Percentiles rank a stretch among this genome's conserved stretches.
Conservation (phyloP, 2,329 filamentous ascomycete genomes). For the Zasmidium cellare region DNA sequence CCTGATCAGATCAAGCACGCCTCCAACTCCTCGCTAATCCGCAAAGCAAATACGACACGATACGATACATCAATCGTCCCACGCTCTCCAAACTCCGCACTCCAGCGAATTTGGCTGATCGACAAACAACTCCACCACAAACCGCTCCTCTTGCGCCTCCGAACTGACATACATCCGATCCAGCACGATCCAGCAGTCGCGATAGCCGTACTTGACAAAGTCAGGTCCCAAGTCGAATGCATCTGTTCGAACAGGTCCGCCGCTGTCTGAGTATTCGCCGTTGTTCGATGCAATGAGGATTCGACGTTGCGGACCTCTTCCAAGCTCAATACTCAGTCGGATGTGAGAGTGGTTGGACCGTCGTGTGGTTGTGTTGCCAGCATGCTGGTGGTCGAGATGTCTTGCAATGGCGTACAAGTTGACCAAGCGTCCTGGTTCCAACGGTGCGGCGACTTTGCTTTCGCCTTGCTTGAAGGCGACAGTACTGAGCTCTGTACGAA, state of each 20-base stretch:
- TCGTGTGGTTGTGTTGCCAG: conserved; percentile 14
- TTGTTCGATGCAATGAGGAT: conserved; percentile 66
- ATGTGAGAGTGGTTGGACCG: conserved; percentile 50
- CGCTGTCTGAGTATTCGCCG: conserved; percentile 72
- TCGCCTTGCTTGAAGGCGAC: conserved; percentile 52
- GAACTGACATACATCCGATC: conserved; percentile 70
- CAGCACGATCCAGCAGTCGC: conserved; percentile 75
- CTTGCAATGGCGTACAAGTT: conserved; percentile 34
- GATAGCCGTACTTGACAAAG: conserved; percentile 43
- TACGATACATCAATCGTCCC: conserved; percentile 36
- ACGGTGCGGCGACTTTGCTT: conserved; percentile 55
- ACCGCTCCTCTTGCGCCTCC: conserved; percentile 48
- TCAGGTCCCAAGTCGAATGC: conserved; percentile 74
- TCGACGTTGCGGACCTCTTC: conserved; percentile 67
- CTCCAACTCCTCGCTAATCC: conserved; percentile 9
- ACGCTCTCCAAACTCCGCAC: conserved; percentile 47
- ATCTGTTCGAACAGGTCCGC: conserved; percentile 64
- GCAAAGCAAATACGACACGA: not conserved
- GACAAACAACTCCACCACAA: conserved; percentile 51
- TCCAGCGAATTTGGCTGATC: conserved; percentile 47
- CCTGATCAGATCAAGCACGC: not conserved
- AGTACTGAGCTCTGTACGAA: conserved; percentile 61
- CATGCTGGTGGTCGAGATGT: conserved; percentile 20
- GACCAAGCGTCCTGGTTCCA: conserved; percentile 53
- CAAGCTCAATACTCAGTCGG: conserved; percentile 70